Conservation (phyloP, 331 rosid species). For the Quercus phellos region DNA sequence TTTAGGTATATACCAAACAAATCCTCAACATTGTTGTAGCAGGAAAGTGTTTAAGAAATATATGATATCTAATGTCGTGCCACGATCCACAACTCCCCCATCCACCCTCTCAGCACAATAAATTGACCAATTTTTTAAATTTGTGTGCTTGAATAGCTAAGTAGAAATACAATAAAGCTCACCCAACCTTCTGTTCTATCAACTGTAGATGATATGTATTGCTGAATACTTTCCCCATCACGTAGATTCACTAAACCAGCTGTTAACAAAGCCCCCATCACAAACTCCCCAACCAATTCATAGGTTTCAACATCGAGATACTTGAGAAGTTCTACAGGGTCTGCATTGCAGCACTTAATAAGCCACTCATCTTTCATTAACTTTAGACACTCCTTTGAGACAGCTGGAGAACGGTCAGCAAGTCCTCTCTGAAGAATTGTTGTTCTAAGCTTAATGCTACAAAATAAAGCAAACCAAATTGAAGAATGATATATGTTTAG, state of each 20-base stretch:
- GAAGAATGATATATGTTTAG: not conserved
- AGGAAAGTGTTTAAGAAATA: not conserved
- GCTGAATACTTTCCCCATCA: slow-evolving; percentile 57
- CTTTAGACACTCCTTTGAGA: slow-evolving; percentile 82
- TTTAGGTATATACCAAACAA: not conserved
- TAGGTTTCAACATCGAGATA: slow-evolving; percentile 96
- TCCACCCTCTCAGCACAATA: not conserved
- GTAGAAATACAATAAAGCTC: not conserved
- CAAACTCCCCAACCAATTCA: slow-evolving; percentile 80
- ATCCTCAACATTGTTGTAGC: not conserved
- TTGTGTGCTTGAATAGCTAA: not conserved
- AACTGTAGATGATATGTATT: slow-evolving; percentile 33
- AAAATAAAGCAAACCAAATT: slow-evolving; percentile 21
- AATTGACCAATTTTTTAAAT: not conserved
- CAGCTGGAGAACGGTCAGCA: slow-evolving; percentile 74
- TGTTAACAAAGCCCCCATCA: slow-evolving; percentile 62
- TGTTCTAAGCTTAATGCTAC: slow-evolving; percentile 82
- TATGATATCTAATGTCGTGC: not conserved
- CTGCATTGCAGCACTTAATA: slow-evolving; percentile 58
- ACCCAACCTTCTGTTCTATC: slow-evolving; percentile 51
- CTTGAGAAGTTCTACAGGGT: slow-evolving; percentile 68
- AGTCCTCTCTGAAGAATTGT: slow-evolving; percentile 89
- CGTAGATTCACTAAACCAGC: slow-evolving; percentile 53
- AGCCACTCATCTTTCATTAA: slow-evolving; percentile 94
- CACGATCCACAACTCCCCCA: not conserved